These are phyloP conservation scores for Yamadazyma kanchanaburiensis DNA, from an alignment of 1,139 yeast genomes.

Conservation along the genomic window DNA sequence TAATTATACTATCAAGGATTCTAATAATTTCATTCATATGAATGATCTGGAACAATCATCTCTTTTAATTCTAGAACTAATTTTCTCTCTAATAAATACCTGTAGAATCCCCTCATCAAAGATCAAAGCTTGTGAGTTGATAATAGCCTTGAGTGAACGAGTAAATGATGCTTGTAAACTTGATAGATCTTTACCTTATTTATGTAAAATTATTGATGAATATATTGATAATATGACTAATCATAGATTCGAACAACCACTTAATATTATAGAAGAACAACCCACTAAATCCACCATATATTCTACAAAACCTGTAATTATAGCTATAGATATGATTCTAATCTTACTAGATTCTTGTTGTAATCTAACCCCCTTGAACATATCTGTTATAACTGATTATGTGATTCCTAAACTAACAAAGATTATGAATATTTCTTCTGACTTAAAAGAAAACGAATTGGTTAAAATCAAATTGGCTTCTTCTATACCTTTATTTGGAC, in stretches of 20 bases:
- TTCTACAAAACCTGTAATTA: constrained; percentile 50
- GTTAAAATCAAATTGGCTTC: constrained; percentile 69
- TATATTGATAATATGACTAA: constrained; percentile 13
- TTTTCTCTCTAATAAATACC: constrained; percentile 65
- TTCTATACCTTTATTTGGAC: constrained; percentile 68
- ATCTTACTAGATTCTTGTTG: constrained; percentile 65
- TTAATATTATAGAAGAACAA: background rate
- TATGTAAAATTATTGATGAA: constrained; percentile 49
- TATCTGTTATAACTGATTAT: constrained; percentile 74
- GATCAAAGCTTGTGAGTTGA: constrained; percentile 70
- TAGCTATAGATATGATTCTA: constrained; percentile 54
- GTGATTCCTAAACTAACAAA: constrained; percentile 65
- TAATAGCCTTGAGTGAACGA: constrained; percentile 73
- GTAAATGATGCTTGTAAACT: constrained; percentile 80
- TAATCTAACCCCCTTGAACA: constrained; percentile 73
- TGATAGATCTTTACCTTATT: constrained; percentile 80
- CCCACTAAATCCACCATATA: constrained; percentile 1
- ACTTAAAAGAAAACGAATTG: constrained; percentile 20
- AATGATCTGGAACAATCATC: constrained; percentile 46
- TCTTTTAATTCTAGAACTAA: constrained; percentile 58
- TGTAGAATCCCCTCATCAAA: constrained; percentile 61
- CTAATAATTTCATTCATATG: constrained; percentile 14
- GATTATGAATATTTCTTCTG: constrained; percentile 26
- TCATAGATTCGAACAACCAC: constrained; percentile 1
- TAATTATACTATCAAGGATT: constrained; percentile 40